phyloP scores from a whole-genome alignment of 345 rosid species.

The Conringia planisiliqua region DNA sequence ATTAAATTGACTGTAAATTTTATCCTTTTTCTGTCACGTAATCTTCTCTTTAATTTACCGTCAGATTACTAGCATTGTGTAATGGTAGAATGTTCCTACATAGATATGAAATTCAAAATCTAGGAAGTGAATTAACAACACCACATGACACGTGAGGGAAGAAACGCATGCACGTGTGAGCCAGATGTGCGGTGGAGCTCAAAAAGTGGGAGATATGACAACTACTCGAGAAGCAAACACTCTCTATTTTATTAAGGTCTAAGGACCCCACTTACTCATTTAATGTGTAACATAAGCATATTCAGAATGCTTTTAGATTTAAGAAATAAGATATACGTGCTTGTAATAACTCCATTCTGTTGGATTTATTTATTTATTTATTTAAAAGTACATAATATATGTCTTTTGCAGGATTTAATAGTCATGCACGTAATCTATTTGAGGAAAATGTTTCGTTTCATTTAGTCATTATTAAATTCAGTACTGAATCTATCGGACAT shows the following conservation, averaged over 20 bases:
- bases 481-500: neutral
- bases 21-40: neutral
- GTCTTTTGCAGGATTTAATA: constrained; percentile 3
- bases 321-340: constrained; percentile 4
- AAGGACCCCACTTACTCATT: constrained; percentile 14
- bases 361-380: neutral
- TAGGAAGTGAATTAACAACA: neutral
- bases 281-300: constrained; percentile 16
- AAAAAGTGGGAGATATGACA: constrained; percentile 11
- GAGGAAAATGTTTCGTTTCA: neutral
- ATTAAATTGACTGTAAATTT: neutral
- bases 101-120: neutral
- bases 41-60: neutral
- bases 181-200: constrained; percentile 23
- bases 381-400: neutral
- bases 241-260: neutral
- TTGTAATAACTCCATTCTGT: constrained; percentile 12
- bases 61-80: neutral
- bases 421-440: neutral
- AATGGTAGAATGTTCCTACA: neutral
- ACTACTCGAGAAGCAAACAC: constrained; percentile 9
- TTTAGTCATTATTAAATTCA: constrained; percentile 1
- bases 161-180: constrained; percentile 20
- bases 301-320: neutral
- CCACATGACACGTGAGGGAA: constrained; percentile 17